phyloP scores from a whole-genome alignment of 805 yeast species.

The Lipomyces sp. region DNA sequence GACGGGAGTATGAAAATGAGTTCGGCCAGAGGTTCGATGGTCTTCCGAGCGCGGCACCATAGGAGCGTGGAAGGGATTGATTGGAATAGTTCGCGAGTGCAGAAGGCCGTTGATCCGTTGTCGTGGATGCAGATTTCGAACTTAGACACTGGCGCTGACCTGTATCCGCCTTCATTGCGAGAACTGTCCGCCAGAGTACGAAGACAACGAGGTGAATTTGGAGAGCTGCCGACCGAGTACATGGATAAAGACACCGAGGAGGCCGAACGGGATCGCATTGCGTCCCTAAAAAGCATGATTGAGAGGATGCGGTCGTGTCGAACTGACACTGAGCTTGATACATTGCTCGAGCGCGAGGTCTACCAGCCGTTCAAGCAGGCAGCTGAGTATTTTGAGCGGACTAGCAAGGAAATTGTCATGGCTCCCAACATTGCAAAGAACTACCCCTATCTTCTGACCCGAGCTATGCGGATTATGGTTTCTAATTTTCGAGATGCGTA shows the following conservation, averaged over 20 bases:
- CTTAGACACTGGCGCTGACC: slow-evolving; percentile 9
- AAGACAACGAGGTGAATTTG: slow-evolving; percentile 4
- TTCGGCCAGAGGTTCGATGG: slow-evolving; percentile 8
- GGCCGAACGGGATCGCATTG: slow-evolving; percentile 27
- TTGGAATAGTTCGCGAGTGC: neutral
- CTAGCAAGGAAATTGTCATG: slow-evolving; percentile 17
- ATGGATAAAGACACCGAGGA: slow-evolving; percentile 4
- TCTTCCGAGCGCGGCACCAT: slow-evolving; percentile 4
- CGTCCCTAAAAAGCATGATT: slow-evolving; percentile 10
- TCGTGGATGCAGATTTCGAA: slow-evolving; percentile 21
- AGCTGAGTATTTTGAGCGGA: slow-evolving; percentile 17
- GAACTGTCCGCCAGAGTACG: slow-evolving; percentile 6
- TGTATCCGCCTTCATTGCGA: slow-evolving; percentile 31
- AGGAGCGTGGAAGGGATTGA: neutral
- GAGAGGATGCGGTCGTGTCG: slow-evolving; percentile 26
- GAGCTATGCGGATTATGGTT: slow-evolving; percentile 29
- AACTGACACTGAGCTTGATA: slow-evolving; percentile 24
- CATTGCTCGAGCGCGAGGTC: slow-evolving; percentile 22
- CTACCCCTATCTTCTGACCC: slow-evolving; percentile 30
- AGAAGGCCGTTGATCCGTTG: slow-evolving; percentile 19
- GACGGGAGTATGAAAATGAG: neutral
- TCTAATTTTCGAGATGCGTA: slow-evolving; percentile 26
- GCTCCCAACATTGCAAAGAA: slow-evolving; percentile 24
- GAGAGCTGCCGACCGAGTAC: slow-evolving; percentile 17
- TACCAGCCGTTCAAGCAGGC: slow-evolving; percentile 29